A percentile compares a stretch with the other conserved stretches of the same genome.
Evolutionary conservation across 805 yeast species (phyloP).

Genomic region (Zygotorulaspora florentina): DNA sequence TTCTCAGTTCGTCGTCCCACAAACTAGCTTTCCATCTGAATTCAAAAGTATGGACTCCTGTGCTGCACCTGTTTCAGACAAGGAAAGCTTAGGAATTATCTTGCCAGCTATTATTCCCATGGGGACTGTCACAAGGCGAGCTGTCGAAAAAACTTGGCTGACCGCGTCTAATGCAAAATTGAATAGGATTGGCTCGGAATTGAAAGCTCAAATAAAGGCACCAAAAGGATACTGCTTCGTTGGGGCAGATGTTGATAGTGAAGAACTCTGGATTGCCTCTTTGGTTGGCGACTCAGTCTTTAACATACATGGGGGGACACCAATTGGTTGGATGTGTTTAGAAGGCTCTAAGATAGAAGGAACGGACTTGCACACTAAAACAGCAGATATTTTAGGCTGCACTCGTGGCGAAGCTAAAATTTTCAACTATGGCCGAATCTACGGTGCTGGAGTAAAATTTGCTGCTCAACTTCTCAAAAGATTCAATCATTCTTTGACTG

Average conservation of each 20-base stretch:
- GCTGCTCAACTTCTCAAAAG: constrained; percentile 80
- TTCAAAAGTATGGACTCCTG: constrained; percentile 19
- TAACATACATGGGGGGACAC: constrained; percentile 89
- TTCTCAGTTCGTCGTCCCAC: constrained; percentile 79
- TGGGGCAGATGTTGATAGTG: constrained; percentile 99
- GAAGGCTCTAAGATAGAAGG: constrained; percentile 91
- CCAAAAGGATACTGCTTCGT: constrained; percentile 89
- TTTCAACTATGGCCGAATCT: constrained; percentile 94
- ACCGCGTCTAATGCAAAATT: constrained; percentile 94
- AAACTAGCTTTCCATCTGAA: constrained; percentile 30
- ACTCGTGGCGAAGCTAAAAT: constrained; percentile 89
- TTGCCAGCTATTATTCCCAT: constrained; percentile 80
- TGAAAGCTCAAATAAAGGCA: constrained; percentile 80
- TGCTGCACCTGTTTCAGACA: constrained; percentile 3
- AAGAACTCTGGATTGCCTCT: constrained; percentile 97
- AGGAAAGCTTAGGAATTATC: constrained; percentile 58
- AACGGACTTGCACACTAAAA: constrained; percentile 92
- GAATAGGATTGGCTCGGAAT: constrained; percentile 84
- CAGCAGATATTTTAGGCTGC: constrained; percentile 85
- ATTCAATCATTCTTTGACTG: constrained; percentile 68
- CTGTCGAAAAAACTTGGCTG: constrained; percentile 96
- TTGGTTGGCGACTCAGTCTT: constrained; percentile 89
- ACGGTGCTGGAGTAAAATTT: constrained; percentile 94
- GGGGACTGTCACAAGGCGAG: constrained; percentile 96
- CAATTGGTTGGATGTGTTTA: constrained; percentile 98